Evolutionary conservation across 2,329 filamentous ascomycete species (phyloP), one percentile per base, ranked within the genome.

Genomic region (Onygena corvina): DNA sequence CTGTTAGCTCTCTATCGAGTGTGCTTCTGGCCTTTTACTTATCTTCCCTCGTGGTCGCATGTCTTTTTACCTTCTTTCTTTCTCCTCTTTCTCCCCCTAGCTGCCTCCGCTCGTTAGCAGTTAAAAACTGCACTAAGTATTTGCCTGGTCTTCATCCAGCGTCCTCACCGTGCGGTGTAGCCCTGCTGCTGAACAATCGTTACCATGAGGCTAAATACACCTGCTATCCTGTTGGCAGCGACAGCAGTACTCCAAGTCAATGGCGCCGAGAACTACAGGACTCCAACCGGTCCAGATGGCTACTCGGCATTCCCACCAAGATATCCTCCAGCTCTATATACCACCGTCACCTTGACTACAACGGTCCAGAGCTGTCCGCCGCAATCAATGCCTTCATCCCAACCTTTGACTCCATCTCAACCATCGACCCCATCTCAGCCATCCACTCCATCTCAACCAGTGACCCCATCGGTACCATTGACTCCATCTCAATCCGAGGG

Each of bases 221-320:
- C 48, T 21, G 27, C 38, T 18, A 56, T 64, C 67, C 67, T 34
- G 44, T 60, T 54, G 55, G 54, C 35, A 47, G 34, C 52, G 1
- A 49, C 48, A 3, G 46, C 50, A 12, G 40, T 54, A 6, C 47
- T 49, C 14, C 50, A 54, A n/a, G 53, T 51, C 8, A 56, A 52
- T 23, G 56, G 21, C 5, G 16, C 38, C 55, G 11, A 36, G 53
- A 53, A 7, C 53, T 57, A 4, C 56, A 56, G 53, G 51, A 30
- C 23, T 36, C 53, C 38, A n/a, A 42, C 38, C 7, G 38, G 38
- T 6, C 38, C 38, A 6, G 38, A 42, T 2, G 21, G 3, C 21
- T 42, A 42, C 11, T 11, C 21, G 21, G 20, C 21, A 42, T 42
- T 25, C 38, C 38, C 20, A 8, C 21, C 38, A 27, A 25, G 21